These are phyloP conservation scores for Ophiostoma fasciatum DNA, from an alignment of 2,329 filamentous ascomycete genomes.

Conservation along the genomic window DNA sequence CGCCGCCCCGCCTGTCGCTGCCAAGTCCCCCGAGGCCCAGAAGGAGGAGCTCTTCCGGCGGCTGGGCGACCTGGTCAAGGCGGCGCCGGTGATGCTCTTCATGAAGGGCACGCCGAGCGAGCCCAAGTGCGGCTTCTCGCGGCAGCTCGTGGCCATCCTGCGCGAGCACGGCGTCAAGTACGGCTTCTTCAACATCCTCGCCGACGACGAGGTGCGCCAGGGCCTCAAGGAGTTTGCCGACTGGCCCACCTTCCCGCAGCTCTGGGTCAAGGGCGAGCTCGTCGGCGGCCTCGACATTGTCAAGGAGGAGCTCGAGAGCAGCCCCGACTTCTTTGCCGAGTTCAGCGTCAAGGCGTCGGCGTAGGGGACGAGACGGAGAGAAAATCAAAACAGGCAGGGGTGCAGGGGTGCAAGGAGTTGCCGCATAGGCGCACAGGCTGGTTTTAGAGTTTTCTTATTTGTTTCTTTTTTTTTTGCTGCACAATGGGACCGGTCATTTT, in stretches of 20 bases:
- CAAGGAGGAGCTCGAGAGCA: slow-evolving; percentile 79
- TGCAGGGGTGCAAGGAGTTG: too few relatives aligned
- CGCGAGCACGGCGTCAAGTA: slow-evolving; percentile 87
- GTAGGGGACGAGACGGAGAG: too few relatives aligned
- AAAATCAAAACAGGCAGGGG: too few relatives aligned
- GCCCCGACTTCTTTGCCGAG: slow-evolving; percentile 67
- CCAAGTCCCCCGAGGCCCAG: slow-evolving; percentile 30
- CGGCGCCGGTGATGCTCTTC: slow-evolving; percentile 95
- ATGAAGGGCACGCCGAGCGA: slow-evolving; percentile 98
- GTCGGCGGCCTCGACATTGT: slow-evolving; percentile 94
- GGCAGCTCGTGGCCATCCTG: slow-evolving; percentile 74
- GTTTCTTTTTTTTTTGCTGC: too few relatives aligned
- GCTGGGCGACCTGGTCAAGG: slow-evolving; percentile 74
- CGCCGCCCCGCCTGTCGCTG: slow-evolving; percentile 13
- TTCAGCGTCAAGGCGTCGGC: slow-evolving; percentile 45
- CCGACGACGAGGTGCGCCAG: slow-evolving; percentile 92
- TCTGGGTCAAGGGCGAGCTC: slow-evolving; percentile 83
- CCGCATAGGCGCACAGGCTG: too few relatives aligned
- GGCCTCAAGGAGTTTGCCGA: slow-evolving; percentile 96
- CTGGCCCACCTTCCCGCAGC: slow-evolving; percentile 93
- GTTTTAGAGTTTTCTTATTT: too few relatives aligned
- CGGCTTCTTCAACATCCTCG: slow-evolving; percentile 97
- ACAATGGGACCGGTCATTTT: too few relatives aligned
- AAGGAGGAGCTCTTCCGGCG: slow-evolving; percentile 79
- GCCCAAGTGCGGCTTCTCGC: slow-evolving; percentile 90